Evolutionary conservation across 73 alveolate species (phyloP).

Genomic region (Paramecium sonneborni): DNA sequence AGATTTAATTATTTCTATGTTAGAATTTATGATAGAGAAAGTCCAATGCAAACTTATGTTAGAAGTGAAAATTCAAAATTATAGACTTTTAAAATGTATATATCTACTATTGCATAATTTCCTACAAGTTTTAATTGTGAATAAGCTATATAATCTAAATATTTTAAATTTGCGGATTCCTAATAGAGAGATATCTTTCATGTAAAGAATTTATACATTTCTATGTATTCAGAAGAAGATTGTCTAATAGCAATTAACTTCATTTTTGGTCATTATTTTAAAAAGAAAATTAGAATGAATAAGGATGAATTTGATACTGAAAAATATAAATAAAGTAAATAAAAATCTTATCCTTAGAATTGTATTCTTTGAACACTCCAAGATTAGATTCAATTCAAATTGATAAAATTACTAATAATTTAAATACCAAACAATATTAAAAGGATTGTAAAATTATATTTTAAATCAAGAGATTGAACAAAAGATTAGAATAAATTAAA

Average conservation of each 20-base stretch:
- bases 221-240: constrained; percentile 45
- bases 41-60: not conserved
- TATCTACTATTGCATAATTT: not conserved
- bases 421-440: not conserved
- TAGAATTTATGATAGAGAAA: not conserved
- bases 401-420: not conserved
- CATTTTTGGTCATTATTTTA: not conserved
- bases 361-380: not conserved
- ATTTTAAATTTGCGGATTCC: not conserved
- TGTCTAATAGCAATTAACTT: not conserved
- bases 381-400: not conserved
- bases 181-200: not conserved
- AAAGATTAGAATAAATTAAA: not conserved
- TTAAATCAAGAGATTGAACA: not conserved
- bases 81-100: not conserved
- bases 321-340: not conserved
- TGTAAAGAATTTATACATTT: not conserved
- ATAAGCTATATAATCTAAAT: not conserved
- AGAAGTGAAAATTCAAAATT: not conserved
- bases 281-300: not conserved
- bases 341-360: not conserved
- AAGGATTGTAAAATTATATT: not conserved
- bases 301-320: not conserved
- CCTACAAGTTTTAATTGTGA: constrained; percentile 47
- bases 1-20: constrained; percentile 16